phyloP scores from a whole-genome alignment of 1,139 yeast species.

The Sugiyamaella novakii region DNA sequence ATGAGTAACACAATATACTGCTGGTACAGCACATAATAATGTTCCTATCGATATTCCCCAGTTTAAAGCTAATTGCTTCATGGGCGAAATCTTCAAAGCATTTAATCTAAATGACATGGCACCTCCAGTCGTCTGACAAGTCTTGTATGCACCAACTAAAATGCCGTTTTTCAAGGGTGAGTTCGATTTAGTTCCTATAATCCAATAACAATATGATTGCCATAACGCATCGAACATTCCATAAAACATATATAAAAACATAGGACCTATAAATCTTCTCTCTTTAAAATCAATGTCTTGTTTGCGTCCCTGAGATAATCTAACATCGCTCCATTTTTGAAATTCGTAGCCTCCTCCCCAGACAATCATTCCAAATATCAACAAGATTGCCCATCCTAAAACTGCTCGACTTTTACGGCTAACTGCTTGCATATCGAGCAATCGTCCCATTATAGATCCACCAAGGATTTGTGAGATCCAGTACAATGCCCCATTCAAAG shows the following conservation, averaged over 20 bases:
- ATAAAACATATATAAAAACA: constrained; percentile 51
- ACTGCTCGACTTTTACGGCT: constrained; percentile 51
- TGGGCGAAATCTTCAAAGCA: constrained; percentile 47
- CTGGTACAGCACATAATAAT: constrained; percentile 45
- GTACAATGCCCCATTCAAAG: constrained; percentile 59
- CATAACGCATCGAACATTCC: constrained; percentile 58
- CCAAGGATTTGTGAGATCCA: constrained; percentile 64
- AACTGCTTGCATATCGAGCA: constrained; percentile 49
- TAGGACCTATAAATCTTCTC: constrained; percentile 23
- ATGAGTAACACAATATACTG: constrained; percentile 39
- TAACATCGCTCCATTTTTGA: constrained; percentile 38
- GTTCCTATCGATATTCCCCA: constrained; percentile 58
- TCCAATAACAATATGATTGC: constrained; percentile 56
- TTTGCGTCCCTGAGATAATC: constrained; percentile 22
- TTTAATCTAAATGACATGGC: constrained; percentile 61
- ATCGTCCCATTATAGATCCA: constrained; percentile 50
- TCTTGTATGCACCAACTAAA: constrained; percentile 59
- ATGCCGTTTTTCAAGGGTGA: constrained; percentile 56
- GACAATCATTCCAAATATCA: constrained; percentile 48
- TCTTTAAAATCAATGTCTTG: constrained; percentile 28
- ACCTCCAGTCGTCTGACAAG: constrained; percentile 60
- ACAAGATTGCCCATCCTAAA: constrained; percentile 52
- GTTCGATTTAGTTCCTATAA: constrained; percentile 57
- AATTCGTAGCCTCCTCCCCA: constrained; percentile 62
- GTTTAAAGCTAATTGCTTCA: constrained; percentile 51